Evolutionary conservation across 2,329 filamentous ascomycete genomes (phyloP).

Genomic region (Aspergillus sp.): DNA sequence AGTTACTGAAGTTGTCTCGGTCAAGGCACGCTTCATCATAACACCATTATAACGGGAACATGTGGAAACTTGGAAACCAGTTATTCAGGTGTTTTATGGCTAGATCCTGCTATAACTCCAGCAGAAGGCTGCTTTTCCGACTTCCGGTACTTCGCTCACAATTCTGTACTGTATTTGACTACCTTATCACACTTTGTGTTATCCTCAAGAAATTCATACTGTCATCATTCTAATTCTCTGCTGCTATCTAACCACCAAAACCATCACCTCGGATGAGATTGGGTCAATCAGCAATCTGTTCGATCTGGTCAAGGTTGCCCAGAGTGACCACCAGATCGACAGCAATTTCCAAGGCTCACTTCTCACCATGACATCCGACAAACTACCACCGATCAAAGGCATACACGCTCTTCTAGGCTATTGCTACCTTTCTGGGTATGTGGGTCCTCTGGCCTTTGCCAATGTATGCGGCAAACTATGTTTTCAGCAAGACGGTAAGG

Average conservation of each 20-base stretch:
- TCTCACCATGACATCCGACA: slow-evolving; percentile 56
- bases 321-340: slow-evolving; percentile 45
- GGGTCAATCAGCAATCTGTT: slow-evolving; percentile 51
- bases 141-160: too few relatives aligned
- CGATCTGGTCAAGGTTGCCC: slow-evolving; percentile 50
- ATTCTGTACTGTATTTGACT: too few relatives aligned
- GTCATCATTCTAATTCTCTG: slow-evolving; percentile 54
- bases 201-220: slow-evolving; percentile 28
- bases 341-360: slow-evolving; percentile 56
- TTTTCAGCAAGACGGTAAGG: slow-evolving; percentile 45
- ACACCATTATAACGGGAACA: too few relatives aligned
- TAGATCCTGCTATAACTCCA: too few relatives aligned
- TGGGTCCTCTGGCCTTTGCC: slow-evolving; percentile 58
- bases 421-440: slow-evolving; percentile 53
- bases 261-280: slow-evolving; percentile 47
- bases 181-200: too few relatives aligned
- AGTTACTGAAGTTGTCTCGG: too few relatives aligned
- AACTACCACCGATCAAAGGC: slow-evolving; percentile 35
- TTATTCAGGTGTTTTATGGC: too few relatives aligned
- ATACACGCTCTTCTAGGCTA: slow-evolving; percentile 48
- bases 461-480: slow-evolving; percentile 54
- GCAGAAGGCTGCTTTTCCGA: too few relatives aligned
- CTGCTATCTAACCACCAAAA: slow-evolving; percentile 52
- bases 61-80: too few relatives aligned
- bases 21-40: too few relatives aligned